These are phyloP conservation scores for Aechmea fasciata DNA, from an alignment of 176 grass and related monocot species.

Conservation along the genomic window DNA sequence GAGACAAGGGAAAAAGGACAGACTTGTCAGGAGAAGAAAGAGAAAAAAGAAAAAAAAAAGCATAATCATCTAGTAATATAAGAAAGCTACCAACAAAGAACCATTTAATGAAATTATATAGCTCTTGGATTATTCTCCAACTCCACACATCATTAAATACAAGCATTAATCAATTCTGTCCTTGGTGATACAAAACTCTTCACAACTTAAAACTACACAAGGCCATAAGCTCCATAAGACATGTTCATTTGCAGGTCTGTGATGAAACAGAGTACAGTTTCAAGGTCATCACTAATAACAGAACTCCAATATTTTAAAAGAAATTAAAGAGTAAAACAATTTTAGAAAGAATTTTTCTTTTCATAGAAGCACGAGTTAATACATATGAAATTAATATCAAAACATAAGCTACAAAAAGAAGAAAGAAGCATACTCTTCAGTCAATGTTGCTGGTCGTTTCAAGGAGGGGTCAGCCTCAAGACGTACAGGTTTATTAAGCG, in stretches of 20 bases:
- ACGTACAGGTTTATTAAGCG: constrained; percentile 81
- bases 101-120: not conserved
- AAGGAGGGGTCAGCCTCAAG: constrained; percentile 84
- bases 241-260: no score
- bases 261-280: no score
- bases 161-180: no score
- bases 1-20: not conserved
- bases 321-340: not conserved
- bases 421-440: constrained; percentile 61
- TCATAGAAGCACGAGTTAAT: not conserved
- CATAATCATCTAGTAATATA: not conserved
- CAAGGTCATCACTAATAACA: no score
- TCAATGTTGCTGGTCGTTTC: constrained; percentile 70
- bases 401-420: constrained; percentile 12
- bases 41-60: not conserved
- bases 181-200: no score
- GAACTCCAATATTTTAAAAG: not conserved
- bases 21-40: no score
- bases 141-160: no score
- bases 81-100: not conserved
- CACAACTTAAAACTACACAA: no score
- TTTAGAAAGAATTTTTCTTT: not conserved
- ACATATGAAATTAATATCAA: constrained; percentile 6
- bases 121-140: no score
- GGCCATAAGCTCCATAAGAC: no score